These are phyloP conservation scores for Leccinum huronense DNA, from an alignment of 1,284 basidiomycete species.

Conservation along the genomic window DNA sequence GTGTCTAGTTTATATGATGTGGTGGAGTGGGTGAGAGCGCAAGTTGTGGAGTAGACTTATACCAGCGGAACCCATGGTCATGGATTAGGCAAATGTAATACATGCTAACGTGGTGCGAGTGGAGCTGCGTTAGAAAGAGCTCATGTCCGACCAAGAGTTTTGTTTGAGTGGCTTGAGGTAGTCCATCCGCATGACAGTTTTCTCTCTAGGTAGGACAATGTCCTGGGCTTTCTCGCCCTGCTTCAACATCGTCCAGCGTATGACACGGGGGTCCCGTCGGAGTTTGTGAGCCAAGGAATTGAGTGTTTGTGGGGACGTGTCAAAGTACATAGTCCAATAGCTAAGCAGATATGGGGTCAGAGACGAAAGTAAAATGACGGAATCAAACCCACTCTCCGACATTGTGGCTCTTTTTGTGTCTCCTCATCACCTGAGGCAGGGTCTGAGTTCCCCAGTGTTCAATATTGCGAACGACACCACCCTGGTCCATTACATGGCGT, in stretches of 20 bases:
- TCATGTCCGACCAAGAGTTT: constrained; percentile 31
- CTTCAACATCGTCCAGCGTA: constrained; percentile 82
- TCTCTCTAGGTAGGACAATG: constrained; percentile 44
- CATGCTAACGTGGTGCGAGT: constrained; percentile 1
- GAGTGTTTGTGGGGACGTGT: constrained; percentile 74
- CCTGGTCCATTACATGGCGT: constrained; percentile 69
- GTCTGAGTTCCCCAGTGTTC: constrained; percentile 73
- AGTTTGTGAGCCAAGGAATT: constrained; percentile 63
- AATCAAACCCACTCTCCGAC: constrained; percentile 72
- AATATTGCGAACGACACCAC: constrained; percentile 79
- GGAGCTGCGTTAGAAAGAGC: constrained; percentile 12
- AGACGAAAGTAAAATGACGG: background rate
- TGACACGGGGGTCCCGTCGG: constrained; percentile 75
- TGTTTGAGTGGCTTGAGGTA: constrained; percentile 25
- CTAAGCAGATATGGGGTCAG: constrained; percentile 42
- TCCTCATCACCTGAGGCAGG: constrained; percentile 75
- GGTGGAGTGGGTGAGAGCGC: constrained; percentile 29
- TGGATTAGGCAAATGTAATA: constrained; percentile 6
- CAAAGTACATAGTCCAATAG: constrained; percentile 89
- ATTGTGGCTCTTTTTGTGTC: constrained; percentile 61
- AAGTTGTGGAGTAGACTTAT: constrained; percentile 9
- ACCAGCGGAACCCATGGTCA: background rate
- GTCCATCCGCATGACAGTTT: constrained; percentile 37
- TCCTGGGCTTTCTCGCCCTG: constrained; percentile 74
- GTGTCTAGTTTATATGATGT: constrained; percentile 45